Percentiles rank a stretch among this genome's conserved stretches.
Conservation (phyloP, 2,329 filamentous ascomycete genomes). For the Periconia sp. region DNA sequence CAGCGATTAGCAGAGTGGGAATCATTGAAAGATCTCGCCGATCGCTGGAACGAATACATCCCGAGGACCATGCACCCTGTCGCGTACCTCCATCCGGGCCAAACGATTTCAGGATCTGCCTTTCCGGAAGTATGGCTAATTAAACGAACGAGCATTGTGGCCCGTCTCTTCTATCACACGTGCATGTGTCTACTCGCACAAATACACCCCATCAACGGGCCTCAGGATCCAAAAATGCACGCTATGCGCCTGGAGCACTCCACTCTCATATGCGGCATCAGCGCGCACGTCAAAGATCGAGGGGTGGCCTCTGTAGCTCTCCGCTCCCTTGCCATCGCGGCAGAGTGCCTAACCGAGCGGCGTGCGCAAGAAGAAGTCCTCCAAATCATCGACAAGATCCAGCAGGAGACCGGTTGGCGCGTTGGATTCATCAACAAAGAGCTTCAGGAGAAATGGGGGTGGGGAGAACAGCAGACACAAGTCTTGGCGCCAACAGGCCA, state of each 20-base stretch:
- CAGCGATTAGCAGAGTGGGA: conserved; percentile 76
- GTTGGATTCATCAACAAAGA: conserved; percentile 71
- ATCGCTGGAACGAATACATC: conserved; percentile 76
- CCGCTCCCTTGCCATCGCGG: conserved; percentile 76
- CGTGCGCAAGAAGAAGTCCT: conserved; percentile 81
- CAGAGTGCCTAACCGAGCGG: conserved; percentile 67
- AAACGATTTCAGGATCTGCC: conserved; percentile 67
- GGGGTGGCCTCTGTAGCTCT: conserved; percentile 79
- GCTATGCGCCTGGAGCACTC: conserved; percentile 72
- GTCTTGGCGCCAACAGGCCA: conserved; percentile 7
- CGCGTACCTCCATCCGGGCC: conserved; percentile 70
- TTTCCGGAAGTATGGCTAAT: conserved; percentile 91
- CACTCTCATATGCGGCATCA: conserved; percentile 85
- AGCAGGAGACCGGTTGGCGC: conserved; percentile 76
- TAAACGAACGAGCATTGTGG: conserved; percentile 78
- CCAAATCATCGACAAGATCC: conserved; percentile 73
- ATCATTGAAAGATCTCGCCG: conserved; percentile 75
- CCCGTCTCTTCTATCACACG: conserved; percentile 86
- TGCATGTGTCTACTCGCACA: conserved; percentile 79
- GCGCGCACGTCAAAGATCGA: conserved; percentile 78
- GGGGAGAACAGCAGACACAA: conserved; percentile 54
- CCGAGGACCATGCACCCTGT: conserved; percentile 87
- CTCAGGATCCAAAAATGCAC: conserved; percentile 67
- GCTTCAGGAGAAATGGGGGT: conserved; percentile 77
- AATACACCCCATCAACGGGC: conserved; percentile 69